phyloP scores from a whole-genome alignment of 768 basidiomycete species.

The Leccinum sublutescens region DNA sequence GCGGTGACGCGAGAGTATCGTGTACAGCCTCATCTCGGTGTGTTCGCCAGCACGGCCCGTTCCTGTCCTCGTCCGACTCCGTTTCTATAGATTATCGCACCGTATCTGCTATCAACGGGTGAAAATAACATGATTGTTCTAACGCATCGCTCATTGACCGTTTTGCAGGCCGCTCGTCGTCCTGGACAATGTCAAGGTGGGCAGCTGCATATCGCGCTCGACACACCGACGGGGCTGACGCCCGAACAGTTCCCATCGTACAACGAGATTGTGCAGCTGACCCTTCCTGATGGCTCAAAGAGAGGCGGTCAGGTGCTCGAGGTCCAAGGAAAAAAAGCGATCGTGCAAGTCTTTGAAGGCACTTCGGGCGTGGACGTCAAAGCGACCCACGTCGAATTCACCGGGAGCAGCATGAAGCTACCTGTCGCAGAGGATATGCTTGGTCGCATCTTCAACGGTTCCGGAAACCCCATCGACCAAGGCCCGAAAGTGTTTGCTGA shows the following conservation, averaged over 20 bases:
- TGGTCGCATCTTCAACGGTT: constrained; percentile 98
- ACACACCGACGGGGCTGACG: constrained; percentile 13
- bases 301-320: constrained; percentile 98
- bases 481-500: constrained; percentile 99
- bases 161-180: constrained; percentile 85
- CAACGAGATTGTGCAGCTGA: constrained; percentile 96
- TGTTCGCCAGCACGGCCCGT: constrained; percentile 15
- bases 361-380: constrained; percentile 98
- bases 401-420: constrained; percentile 97
- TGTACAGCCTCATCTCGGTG: constrained; percentile 87
- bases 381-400: constrained; percentile 96
- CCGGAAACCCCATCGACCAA: constrained; percentile 96
- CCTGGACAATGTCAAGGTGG: constrained; percentile 96
- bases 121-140: constrained; percentile 27
- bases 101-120: constrained; percentile 99
- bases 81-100: constrained; percentile 81
- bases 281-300: constrained; percentile 91
- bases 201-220: constrained; percentile 17
- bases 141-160: constrained; percentile 9
- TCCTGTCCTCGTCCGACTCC: constrained; percentile 5
- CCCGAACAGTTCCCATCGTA: constrained; percentile 83
- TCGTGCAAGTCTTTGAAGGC: constrained; percentile 99
- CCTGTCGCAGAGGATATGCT: constrained; percentile 99
- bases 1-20: constrained; percentile 87
- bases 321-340: constrained; percentile 97